Evolutionary conservation across 192 early-diverging fungal species (phyloP), one percentile per base, ranked within the genome.

Genomic region (Backusella westeae): DNA sequence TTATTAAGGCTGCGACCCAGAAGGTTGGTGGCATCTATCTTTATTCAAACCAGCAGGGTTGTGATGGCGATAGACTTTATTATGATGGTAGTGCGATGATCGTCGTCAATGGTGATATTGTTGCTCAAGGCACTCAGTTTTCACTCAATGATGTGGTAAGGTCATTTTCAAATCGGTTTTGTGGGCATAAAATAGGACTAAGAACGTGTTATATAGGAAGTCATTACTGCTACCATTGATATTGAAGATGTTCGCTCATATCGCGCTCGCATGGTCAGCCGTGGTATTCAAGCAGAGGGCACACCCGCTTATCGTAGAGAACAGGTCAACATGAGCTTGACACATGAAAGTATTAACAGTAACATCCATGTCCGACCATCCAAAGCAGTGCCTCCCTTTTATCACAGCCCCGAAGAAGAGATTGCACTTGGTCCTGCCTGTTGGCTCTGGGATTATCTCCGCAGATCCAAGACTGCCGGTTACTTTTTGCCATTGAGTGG

Each of bases 381-480:
- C 0, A 63, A 82, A 42, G 74, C 87, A 1, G 77, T 78, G 5
- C 72, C 81, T 17, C 81, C 85, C 8, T 78, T 81, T 34, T 94
- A 91, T 77, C 93, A 94, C 56, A 85, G 87, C 0, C 94, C 97
- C 0, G 92, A 92, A 39, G 93, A 99, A 81, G 98, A 99, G 77
- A 97, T 99, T 75, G 85, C 92, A 12, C 77, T 94, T 67, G 97
- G 97, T 17, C 97, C 97, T 26, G 97, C 98, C 2, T 99, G 98
- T 87, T 99, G 98, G 98, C 88, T 99, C 26, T 99, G 98, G 98
- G 98, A 99, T 81, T 99, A 99, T 76, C 85, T 99, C 41, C 89
- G 98, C 8, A 85, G 98, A 29, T 96, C 97, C 34, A 93, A 94
- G 59, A 88, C 90, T 14, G 89, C 89, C 8, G 98, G 98, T 1